Conservation (phyloP, 2,329 filamentous ascomycete species). For the Diplocarpon rosae region DNA sequence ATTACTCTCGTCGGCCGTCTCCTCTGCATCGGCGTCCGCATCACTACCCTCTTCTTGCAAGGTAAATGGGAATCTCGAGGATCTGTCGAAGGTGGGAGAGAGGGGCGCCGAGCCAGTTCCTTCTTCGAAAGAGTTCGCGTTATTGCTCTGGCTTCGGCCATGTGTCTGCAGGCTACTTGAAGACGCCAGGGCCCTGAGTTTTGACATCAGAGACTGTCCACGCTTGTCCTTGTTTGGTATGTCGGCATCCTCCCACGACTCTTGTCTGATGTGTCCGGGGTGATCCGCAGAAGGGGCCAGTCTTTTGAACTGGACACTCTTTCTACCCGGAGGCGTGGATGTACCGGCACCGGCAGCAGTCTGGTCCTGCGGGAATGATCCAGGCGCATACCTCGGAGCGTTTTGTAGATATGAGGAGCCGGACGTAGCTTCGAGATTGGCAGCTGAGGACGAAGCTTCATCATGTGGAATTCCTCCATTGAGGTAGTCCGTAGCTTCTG, state of each 20-base stretch:
- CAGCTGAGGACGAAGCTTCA: slow-evolving; percentile 5
- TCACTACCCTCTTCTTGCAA: slow-evolving; percentile 53
- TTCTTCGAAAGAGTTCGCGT: slow-evolving; percentile 26
- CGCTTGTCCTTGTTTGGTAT: slow-evolving; percentile 44
- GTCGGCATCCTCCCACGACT: slow-evolving; percentile 58
- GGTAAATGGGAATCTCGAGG: slow-evolving; percentile 41
- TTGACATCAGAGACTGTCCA: slow-evolving; percentile 63
- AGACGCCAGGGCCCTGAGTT: slow-evolving; percentile 62
- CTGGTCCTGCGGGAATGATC: slow-evolving; percentile 11
- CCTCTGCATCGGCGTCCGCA: slow-evolving; percentile 71
- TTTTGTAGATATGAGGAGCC: slow-evolving; percentile 11
- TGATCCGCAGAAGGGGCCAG: slow-evolving; percentile 35
- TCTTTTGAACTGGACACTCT: slow-evolving; percentile 68
- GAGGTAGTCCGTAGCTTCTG: slow-evolving; percentile 26
- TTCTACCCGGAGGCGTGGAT: slow-evolving; percentile 32
- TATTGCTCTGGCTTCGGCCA: slow-evolving; percentile 32
- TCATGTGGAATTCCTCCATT: slow-evolving; percentile 25
- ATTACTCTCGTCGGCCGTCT: slow-evolving; percentile 69
- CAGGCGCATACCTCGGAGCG: slow-evolving; percentile 12
- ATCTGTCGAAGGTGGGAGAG: slow-evolving; percentile 37
- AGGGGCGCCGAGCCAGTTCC: slow-evolving; percentile 31
- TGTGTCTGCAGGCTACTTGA: slow-evolving; percentile 34
- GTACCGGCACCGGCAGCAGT: slow-evolving; percentile 16
- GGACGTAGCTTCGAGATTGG: neutral
- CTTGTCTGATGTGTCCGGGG: slow-evolving; percentile 44